Evolutionary conservation across 805 yeast species (phyloP).

Genomic region (Sporopachydermia quercuum): DNA sequence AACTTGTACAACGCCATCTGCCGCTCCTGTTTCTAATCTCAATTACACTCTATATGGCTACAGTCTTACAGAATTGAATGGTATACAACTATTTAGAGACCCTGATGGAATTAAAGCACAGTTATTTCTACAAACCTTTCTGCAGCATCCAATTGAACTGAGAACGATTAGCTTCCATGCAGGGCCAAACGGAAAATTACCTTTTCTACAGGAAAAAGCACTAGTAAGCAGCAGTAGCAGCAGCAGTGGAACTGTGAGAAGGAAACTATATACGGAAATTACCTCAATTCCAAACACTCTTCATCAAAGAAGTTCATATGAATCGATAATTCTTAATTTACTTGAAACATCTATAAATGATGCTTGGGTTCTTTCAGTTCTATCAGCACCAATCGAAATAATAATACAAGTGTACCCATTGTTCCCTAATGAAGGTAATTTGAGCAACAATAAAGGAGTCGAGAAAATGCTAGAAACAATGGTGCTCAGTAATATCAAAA

Average conservation of each 20-base stretch:
- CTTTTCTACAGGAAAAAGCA: background rate
- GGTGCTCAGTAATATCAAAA: background rate
- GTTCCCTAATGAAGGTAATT: background rate
- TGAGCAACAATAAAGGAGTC: background rate
- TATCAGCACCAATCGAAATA: background rate
- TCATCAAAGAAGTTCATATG: background rate
- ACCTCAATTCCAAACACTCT: background rate
- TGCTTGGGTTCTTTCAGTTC: background rate
- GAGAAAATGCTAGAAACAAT: background rate
- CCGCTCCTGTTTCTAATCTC: background rate
- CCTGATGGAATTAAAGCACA: background rate
- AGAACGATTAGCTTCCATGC: background rate
- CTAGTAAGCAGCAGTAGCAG: no score
- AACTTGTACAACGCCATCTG: background rate
- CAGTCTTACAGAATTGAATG: background rate
- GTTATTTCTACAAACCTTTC: background rate
- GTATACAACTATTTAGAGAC: background rate
- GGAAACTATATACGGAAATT: background rate
- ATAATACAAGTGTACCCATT: background rate
- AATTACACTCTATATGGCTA: background rate
- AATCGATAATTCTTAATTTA: background rate
- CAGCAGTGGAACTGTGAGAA: no score
- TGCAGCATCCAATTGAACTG: background rate
- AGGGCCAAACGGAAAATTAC: background rate
- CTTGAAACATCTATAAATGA: background rate